Base-by-base conservation (phyloP, 805 yeast genomes). In the Lachancea meyersii region DNA sequence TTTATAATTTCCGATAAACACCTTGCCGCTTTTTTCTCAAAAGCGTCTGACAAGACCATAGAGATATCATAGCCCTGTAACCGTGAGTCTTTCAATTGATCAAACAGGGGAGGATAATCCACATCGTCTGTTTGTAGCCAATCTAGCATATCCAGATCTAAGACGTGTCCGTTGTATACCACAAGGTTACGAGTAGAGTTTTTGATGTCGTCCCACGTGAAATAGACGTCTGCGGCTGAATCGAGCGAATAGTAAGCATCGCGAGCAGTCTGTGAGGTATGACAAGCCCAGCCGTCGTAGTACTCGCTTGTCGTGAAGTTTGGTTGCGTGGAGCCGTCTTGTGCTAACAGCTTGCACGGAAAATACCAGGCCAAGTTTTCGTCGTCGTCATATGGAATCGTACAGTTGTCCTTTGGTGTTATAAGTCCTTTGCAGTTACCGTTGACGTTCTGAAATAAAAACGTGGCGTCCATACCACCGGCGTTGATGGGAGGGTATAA, bases 271-370 rank as follows among this genome's bases (percentile, higher is more conserved):
- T 72, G 54, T 3, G 86, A 73, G 1, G 97, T 85, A 64, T 93
- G 96, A 61, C 97, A 91, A 1, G 91, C 94, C 77, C 86, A 88
- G 7, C 97, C 97, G 36, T 71, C 65, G 60, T 88, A 89, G 57
- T 79, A 79, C 17, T 71, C 72, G 22, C 67, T 61, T 16, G 50
- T 53, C 1, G 88, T 76, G 48, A 73, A 73, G 59, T 85, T 84
- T 31, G 86, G 84, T 22, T 64, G 44, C 2, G 84, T 63, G 1
- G 93, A 72, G 4, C 95, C 95, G 59, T 86, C 86, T 52, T 77
- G 82, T 32, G 68, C 64, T 41, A 76, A 68, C 24, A 84, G 48
- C 52, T 81, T 79, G 69, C 98, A 93, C 3, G 98, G 97, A 82
- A 89, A 87, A 65, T 93, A 93, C 96, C 96, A 89, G 14, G 95